phyloP scores from a whole-genome alignment of 208 protist genomes.

The Kentomonas sorsogonicus region DNA sequence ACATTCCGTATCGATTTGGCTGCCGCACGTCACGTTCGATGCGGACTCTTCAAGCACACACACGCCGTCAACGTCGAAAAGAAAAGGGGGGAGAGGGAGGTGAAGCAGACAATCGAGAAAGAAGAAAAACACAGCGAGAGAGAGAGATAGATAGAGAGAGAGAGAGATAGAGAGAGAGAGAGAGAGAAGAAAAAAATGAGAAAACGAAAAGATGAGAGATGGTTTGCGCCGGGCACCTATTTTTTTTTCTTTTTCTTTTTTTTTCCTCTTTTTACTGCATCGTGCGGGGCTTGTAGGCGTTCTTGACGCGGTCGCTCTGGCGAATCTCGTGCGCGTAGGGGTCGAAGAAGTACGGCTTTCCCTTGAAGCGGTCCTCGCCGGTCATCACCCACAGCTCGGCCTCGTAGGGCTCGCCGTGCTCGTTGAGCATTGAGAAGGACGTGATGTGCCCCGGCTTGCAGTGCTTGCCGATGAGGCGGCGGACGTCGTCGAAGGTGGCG shows the following conservation, averaged over 20 bases:
- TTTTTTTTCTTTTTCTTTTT: too few relatives aligned
- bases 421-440: slow-evolving; percentile 15
- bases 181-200: too few relatives aligned
- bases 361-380: slow-evolving; percentile 24
- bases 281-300: slow-evolving; percentile 12
- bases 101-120: neutral
- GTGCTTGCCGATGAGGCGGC: slow-evolving; percentile 23
- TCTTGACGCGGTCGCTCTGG: slow-evolving; percentile 37
- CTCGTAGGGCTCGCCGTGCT: slow-evolving; percentile 20
- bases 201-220: too few relatives aligned
- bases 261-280: too few relatives aligned
- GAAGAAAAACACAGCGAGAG: neutral
- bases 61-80: neutral
- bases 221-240: too few relatives aligned
- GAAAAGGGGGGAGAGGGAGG: neutral
- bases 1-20: too few relatives aligned
- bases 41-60: slow-evolving; percentile 9
- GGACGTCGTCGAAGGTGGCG: slow-evolving; percentile 17
- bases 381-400: slow-evolving; percentile 52
- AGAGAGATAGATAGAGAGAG: slow-evolving; percentile 1
- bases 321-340: slow-evolving; percentile 23
- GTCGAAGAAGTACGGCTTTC: slow-evolving; percentile 50
- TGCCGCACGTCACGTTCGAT: too few relatives aligned
- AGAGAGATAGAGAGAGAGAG: slow-evolving; percentile 2
- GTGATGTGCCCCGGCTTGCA: slow-evolving; percentile 28